Evolutionary conservation across 768 basidiomycete species (phyloP).

Genomic region (Hebeloma cylindrosporum): DNA sequence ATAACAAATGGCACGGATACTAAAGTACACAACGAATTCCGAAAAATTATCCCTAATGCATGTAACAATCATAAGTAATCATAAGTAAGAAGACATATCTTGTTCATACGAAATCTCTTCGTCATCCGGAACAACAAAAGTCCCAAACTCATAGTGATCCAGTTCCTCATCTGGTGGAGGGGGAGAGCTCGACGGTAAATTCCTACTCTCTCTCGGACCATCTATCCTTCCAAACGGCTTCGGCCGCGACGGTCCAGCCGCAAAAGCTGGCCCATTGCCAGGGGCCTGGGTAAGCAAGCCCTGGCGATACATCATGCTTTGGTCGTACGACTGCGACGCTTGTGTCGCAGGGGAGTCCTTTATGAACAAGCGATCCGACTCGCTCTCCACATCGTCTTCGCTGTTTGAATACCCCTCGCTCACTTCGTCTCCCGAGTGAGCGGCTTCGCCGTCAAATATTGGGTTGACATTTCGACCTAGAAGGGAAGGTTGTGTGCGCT

Average conservation of each 20-base stretch:
- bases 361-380: constrained; percentile 68
- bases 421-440: constrained; percentile 79
- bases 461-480: constrained; percentile 30
- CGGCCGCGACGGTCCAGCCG: constrained; percentile 45
- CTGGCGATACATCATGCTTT: constrained; percentile 64
- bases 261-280: constrained; percentile 53
- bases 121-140: constrained; percentile 81
- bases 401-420: constrained; percentile 60
- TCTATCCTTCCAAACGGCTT: constrained; percentile 43
- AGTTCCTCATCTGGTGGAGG: constrained; percentile 46
- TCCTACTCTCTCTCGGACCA: constrained; percentile 14
- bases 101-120: constrained; percentile 57
- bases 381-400: constrained; percentile 58
- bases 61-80: background rate
- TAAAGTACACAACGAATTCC: no score
- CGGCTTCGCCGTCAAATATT: constrained; percentile 68
- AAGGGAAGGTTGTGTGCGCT: constrained; percentile 26
- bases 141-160: constrained; percentile 71
- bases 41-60: no score
- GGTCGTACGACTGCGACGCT: constrained; percentile 69
- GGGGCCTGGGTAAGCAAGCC: constrained; percentile 74
- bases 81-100: no score
- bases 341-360: constrained; percentile 67
- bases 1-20: no score
- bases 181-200: constrained; percentile 60